Conservation (phyloP, 306 rosid species). For the Quercus parvula region DNA sequence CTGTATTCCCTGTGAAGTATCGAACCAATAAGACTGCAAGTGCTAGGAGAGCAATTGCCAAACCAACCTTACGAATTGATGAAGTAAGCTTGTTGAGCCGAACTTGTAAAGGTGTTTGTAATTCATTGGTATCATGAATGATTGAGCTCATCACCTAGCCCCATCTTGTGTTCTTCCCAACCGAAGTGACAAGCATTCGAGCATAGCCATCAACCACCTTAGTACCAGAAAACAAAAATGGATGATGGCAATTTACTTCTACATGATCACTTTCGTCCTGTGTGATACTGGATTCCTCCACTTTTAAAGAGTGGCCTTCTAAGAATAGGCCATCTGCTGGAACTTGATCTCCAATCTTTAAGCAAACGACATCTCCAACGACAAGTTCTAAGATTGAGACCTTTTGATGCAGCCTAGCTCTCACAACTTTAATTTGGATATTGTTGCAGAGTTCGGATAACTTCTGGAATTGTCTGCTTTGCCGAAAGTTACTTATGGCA, state of each 20-base stretch:
- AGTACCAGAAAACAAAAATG: slow-evolving; percentile 27
- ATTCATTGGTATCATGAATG: not conserved
- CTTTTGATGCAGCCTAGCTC: slow-evolving; percentile 13
- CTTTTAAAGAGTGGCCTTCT: slow-evolving; percentile 19
- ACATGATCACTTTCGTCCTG: slow-evolving; percentile 21
- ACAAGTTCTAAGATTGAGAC: slow-evolving; percentile 17
- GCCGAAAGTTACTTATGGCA: slow-evolving; percentile 14
- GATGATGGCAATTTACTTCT: slow-evolving; percentile 7
- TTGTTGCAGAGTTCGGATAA: slow-evolving; percentile 7
- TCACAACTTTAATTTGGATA: slow-evolving; percentile 5
- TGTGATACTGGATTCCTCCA: slow-evolving; percentile 22
- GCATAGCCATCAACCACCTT: slow-evolving; percentile 23
- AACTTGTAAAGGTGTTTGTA: slow-evolving; percentile 16
- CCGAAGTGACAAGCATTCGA: slow-evolving; percentile 25
- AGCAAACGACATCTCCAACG: slow-evolving; percentile 29
- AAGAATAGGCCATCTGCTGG: slow-evolving; percentile 33
- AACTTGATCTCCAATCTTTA: slow-evolving; percentile 32
- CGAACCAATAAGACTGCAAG: not conserved
- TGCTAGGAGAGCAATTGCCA: slow-evolving; percentile 18
- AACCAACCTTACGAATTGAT: slow-evolving; percentile 11
- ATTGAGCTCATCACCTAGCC: slow-evolving; percentile 21
- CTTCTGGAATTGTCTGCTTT: slow-evolving; percentile 14
- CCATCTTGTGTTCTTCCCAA: slow-evolving; percentile 26
- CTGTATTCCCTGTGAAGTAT: slow-evolving; percentile 19
- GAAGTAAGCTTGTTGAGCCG: slow-evolving; percentile 16